Evolutionary conservation across 2,329 filamentous ascomycete species (phyloP), one percentile per base, ranked within the genome.

Genomic region (Fusarium papillatum): DNA sequence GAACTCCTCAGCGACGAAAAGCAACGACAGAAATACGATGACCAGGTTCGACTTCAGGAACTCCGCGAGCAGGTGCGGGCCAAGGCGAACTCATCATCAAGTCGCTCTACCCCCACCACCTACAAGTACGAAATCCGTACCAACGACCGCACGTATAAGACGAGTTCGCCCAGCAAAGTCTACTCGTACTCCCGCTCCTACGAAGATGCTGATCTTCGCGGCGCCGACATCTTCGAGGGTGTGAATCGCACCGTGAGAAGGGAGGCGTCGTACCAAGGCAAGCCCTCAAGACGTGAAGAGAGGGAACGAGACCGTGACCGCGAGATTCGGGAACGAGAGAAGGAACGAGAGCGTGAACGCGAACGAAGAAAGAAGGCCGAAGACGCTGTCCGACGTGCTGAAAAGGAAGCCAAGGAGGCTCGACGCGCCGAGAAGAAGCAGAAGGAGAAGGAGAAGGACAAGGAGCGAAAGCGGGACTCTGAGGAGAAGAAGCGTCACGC

Each of bases 1-100:
- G 97, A 98, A 84, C 88, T 97, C 36, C 90, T 99, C 72, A 94
- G 92, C 80, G 93, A 98, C 81, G 94, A 96, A 34, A 88, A 86
- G 9, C 91, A 93, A 81, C 89, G 95, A 71, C 85, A 87, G 70
- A 92, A 92, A 77, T 98, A 98, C 83, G 95, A 98, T 84, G 92
- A 95, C 64, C 90, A 93, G 81, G 88, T 93, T 73, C 91, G 89
- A 79, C 84, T 96, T 73, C 91, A 90, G 63, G 91, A 93, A 81
- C 85, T 95, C 79, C 90, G 90, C 81, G 91, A 90, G 83, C 85
- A 90, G 77, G 80, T 86, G 74, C 79, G 86, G 78, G 82, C 82
- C 75, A 85, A 87, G 79, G 86, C 86, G 69, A 82, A 84, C 5
- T 86, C 88, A 1, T 85, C 85, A 9, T 82, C 87, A 57, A 66